Base-by-base conservation (phyloP, 2,329 filamentous ascomycete species). In the Cercospora zeina region DNA sequence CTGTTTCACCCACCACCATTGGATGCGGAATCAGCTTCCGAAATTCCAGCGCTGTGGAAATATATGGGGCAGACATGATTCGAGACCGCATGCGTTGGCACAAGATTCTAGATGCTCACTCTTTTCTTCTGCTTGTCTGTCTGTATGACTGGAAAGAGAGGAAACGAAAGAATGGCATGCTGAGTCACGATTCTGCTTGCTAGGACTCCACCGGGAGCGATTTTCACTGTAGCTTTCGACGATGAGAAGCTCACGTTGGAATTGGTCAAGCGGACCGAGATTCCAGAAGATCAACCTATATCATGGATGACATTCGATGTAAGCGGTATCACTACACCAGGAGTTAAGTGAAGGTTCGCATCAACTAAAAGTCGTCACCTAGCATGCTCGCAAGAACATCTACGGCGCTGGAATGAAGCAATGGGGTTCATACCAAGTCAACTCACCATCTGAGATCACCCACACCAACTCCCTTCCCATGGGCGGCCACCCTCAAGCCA, bases 321-420 rank as follows among this genome's bases (percentile, higher is more conserved):
- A 80, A 78, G 88, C 39, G 14, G 14, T 10, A 11, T 7, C 13
- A 42, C 14, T 9, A 27, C 24, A 27, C 6, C 3, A 27, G 24
- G 6, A 27, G 24, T 27, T 27, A 6, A 31, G 14, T 24, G 3
- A 33, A n/a, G 33, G 24, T 37, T 11, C 14, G n/a, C 4, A 72
- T 31, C 24, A 36, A 53, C 8, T 36, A 6, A 14, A 31, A 3
- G 14, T 49, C 49, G 10, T 21, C n/a, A 30, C 6, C 45, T 16
- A 93, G 88, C 90, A 96, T 77, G 80, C 83, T 65, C 89, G 88
- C 72, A 93, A 91, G 77, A 89, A 89, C 74, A 88, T 96, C 64
- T 96, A 96, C 76, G 91, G 91, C 71, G 88, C 91, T 3, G 90
- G 90, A 64, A 95, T 95, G 90, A 96, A 96, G 82, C 93, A 92